A percentile compares a stretch with the other conserved stretches of the same genome.
Conservation (phyloP, 805 yeast genomes). For the Teunomyces kruisii region DNA sequence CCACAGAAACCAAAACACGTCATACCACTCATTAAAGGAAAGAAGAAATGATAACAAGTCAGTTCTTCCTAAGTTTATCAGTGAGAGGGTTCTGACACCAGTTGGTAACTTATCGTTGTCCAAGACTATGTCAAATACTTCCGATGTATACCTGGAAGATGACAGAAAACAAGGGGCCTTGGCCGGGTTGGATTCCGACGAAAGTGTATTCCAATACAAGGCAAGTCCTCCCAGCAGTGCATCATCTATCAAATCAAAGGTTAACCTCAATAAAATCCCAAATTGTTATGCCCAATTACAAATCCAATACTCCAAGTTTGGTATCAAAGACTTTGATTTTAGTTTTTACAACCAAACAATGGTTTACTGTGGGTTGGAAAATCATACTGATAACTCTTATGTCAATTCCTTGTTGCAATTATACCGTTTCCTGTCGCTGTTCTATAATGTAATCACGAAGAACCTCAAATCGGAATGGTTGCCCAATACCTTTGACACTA, state of each 20-base stretch:
- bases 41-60: slow-evolving; percentile 12
- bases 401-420: slow-evolving; percentile 75
- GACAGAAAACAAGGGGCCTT: background rate
- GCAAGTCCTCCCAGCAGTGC: background rate
- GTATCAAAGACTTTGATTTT: slow-evolving; percentile 93
- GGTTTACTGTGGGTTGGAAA: slow-evolving; percentile 74
- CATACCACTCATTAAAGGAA: slow-evolving; percentile 39
- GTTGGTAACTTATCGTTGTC: slow-evolving; percentile 11
- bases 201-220: slow-evolving; percentile 19
- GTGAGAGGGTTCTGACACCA: slow-evolving; percentile 39
- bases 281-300: slow-evolving; percentile 73
- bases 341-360: slow-evolving; percentile 73
- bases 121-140: slow-evolving; percentile 8
- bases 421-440: slow-evolving; percentile 70
- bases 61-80: slow-evolving; percentile 54
- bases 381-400: slow-evolving; percentile 75
- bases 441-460: slow-evolving; percentile 63
- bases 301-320: slow-evolving; percentile 83
- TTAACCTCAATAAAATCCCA: slow-evolving; percentile 46
- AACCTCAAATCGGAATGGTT: slow-evolving; percentile 52
- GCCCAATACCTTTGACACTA: slow-evolving; percentile 36
- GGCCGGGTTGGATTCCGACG: background rate
- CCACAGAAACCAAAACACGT: slow-evolving; percentile 47
- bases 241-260: slow-evolving; percentile 2
- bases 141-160: slow-evolving; percentile 1